Evolutionary conservation across 2,329 filamentous ascomycete genomes (phyloP).

Genomic region (Pestalotiopsis sp.): DNA sequence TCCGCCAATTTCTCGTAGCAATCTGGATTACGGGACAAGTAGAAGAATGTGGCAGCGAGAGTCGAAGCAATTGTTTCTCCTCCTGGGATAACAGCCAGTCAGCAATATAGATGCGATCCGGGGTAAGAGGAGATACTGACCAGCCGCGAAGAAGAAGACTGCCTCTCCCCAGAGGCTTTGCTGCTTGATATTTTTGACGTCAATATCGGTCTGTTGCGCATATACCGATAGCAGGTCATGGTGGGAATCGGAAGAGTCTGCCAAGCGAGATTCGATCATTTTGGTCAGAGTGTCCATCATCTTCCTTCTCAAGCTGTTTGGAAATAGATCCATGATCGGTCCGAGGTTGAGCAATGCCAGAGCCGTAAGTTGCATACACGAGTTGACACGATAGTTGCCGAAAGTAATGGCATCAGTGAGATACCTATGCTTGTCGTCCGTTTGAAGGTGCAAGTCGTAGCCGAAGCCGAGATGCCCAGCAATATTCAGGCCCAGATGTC

Average conservation of each 20-base stretch:
- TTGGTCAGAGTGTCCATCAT: neutral
- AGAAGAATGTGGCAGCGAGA: constrained; percentile 36
- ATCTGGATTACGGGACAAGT: constrained; percentile 31
- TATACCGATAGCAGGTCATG: neutral
- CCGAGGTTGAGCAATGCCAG: neutral
- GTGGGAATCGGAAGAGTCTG: neutral
- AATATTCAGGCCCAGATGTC: constrained; percentile 21
- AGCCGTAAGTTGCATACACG: neutral
- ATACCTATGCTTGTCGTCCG: constrained; percentile 12
- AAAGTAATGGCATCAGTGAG: neutral
- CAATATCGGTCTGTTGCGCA: neutral
- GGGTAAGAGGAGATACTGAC: neutral
- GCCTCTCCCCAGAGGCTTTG: constrained; percentile 10
- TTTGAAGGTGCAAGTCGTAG: constrained; percentile 21
- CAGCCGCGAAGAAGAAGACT: constrained; percentile 13
- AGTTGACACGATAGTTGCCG: neutral
- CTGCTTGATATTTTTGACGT: neutral
- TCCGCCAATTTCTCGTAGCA: constrained; percentile 27
- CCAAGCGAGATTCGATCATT: neutral
- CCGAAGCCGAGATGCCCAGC: constrained; percentile 24
- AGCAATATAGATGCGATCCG: neutral
- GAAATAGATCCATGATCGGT: neutral
- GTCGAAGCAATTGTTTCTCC: constrained; percentile 36
- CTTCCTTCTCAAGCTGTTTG: neutral
- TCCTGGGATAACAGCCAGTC: neutral